Evolutionary conservation across 2,329 filamentous ascomycete species (phyloP).

Genomic region (Colletotrichum liriopes): DNA sequence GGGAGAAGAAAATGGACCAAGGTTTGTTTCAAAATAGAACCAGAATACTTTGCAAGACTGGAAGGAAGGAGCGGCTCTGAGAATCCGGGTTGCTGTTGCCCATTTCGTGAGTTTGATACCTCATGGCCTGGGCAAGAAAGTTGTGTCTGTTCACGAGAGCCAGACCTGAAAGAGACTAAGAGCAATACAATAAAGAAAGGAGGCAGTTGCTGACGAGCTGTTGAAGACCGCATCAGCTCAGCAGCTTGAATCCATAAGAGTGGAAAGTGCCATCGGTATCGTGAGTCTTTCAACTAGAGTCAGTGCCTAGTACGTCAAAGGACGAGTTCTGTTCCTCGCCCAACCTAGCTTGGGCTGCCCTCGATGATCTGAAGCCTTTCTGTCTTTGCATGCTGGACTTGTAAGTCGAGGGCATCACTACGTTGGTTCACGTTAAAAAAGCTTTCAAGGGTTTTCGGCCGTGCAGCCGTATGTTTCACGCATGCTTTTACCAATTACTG

Average conservation of each 20-base stretch:
- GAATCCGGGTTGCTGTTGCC: background rate
- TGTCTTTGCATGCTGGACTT: too few relatives aligned
- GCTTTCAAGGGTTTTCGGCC: background rate
- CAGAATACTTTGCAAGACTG: too few relatives aligned
- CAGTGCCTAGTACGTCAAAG: background rate
- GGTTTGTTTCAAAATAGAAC: too few relatives aligned
- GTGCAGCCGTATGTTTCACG: background rate
- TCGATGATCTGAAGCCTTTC: background rate
- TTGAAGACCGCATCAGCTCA: too few relatives aligned
- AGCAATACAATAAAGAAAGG: too few relatives aligned
- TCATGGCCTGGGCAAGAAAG: background rate
- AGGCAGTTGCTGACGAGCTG: rapidly evolving
- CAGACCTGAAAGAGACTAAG: background rate
- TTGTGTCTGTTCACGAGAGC: background rate
- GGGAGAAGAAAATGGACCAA: background rate
- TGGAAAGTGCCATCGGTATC: too few relatives aligned
- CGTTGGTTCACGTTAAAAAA: background rate
- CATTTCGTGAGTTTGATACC: background rate
- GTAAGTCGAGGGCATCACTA: background rate
- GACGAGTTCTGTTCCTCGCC: background rate
- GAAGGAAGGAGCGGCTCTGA: background rate
- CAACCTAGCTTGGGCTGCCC: background rate
- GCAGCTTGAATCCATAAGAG: background rate
- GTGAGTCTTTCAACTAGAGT: background rate
- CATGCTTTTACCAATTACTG: background rate